phyloP scores from a whole-genome alignment of 176 grass and related monocot species.

The Calamus simplicifolius region DNA sequence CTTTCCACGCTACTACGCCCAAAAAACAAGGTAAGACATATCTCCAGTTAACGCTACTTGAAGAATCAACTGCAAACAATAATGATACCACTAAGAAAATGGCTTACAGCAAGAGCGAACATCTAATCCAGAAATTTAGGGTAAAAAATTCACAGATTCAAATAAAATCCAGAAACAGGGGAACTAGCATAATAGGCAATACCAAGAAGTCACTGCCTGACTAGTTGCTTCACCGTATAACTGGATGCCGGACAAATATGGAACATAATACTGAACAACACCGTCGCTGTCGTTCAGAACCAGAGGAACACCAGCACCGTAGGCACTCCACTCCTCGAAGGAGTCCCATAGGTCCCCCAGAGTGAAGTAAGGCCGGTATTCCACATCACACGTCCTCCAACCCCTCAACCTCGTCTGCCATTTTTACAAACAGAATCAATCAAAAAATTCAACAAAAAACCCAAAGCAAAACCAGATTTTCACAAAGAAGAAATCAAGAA shows the following conservation, averaged over 20 bases:
- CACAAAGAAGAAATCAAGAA: conserved; percentile 1
- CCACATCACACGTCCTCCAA: conserved; percentile 5
- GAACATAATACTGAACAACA: conserved; percentile 45
- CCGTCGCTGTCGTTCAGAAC: conserved; percentile 32
- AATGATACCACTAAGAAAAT: too few relatives aligned
- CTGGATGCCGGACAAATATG: conserved; percentile 46
- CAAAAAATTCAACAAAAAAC: background rate
- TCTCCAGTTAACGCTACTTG: too few relatives aligned
- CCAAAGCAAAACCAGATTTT: background rate
- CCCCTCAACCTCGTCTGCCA: conserved; percentile 19
- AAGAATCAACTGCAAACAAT: too few relatives aligned
- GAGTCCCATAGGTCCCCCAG: conserved; percentile 36
- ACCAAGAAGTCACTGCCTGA: background rate
- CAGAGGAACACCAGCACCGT: conserved; percentile 32
- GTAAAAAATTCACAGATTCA: too few relatives aligned
- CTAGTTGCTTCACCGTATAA: conserved; percentile 27
- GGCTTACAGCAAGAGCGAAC: too few relatives aligned
- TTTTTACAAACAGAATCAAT: background rate
- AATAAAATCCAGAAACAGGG: too few relatives aligned
- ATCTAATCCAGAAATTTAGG: too few relatives aligned
- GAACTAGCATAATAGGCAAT: background rate
- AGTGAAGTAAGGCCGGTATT: conserved; percentile 19
- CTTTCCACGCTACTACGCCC: too few relatives aligned
- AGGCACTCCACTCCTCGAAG: conserved; percentile 43
- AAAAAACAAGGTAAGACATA: too few relatives aligned